Evolutionary conservation across 495 filamentous ascomycete species (phyloP), one percentile per base, ranked within the genome.

Genomic region (Aspergillus mulundensis): DNA sequence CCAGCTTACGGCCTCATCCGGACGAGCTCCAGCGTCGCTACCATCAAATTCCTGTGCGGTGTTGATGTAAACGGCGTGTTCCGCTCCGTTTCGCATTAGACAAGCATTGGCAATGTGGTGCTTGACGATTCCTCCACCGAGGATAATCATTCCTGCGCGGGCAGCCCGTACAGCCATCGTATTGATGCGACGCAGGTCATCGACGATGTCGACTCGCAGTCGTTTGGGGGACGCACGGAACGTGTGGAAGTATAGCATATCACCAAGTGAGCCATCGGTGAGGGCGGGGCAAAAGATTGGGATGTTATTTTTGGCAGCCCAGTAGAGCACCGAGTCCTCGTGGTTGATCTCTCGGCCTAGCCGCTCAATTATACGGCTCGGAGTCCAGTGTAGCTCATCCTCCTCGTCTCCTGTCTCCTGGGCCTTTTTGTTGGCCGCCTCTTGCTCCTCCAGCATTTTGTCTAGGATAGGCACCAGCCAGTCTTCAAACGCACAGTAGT

Each of bases 61-160:
- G 68, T 98, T 97, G 63, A 98, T 86, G 65, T 95, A 97, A 11
- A 98, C 95, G 4, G 94, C 95, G 59, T 87, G 89, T 69, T 98
- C 94, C 10, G 94, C 94, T 0, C 94, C 95, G 60, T 97, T 97
- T 16, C 94, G 81, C 94, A 97, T 97, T 62, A 98, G 66, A 63
- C 89, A 94, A 3, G 95, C 94, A 66, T 97, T 98, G 24, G 93
- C 90, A 61, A 98, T 97, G 64, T 97, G 94, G 63, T 98, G 94
- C 73, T 98, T 98, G 53, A 98, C 80, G 10, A 98, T 70, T 0
- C 94, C 94, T 1, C 93, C 94, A 0, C 95, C 94, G 1, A 98
- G 77, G 49, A 98, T 90, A 57, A 98, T 90, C 84, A 96, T 96
- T 8, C 95, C 94, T 0, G 88, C 86, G 50, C 87, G 78, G 57